Conservation (phyloP, 352 stramenopile genomes). For the Peronospora belbahrii region DNA sequence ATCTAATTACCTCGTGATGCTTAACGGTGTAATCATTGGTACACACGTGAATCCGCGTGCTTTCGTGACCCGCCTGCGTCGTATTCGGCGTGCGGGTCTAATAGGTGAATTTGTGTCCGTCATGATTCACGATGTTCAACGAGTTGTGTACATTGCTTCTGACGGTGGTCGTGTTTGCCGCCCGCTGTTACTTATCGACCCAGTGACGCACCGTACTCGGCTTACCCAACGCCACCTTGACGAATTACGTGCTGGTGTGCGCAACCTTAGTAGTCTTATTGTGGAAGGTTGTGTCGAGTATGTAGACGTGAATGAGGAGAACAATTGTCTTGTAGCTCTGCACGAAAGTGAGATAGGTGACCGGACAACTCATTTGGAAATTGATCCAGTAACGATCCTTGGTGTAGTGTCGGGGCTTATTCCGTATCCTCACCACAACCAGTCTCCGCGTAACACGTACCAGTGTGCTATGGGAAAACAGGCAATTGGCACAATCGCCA, state of each 20-base stretch:
- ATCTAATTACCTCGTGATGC: conserved; percentile 95
- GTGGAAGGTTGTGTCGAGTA: conserved; percentile 98
- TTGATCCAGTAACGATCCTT: conserved; percentile 98
- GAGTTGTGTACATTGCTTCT: conserved; percentile 96
- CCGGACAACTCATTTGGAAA: conserved; percentile 97
- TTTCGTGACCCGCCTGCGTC: conserved; percentile 83
- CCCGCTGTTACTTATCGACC: conserved; percentile 93
- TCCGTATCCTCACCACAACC: conserved; percentile 98
- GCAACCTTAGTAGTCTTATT: conserved; percentile 80
- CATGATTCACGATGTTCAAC: conserved; percentile 96
- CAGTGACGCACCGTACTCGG: conserved; percentile 79
- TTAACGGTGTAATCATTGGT: conserved; percentile 98
- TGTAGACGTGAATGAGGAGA: conserved; percentile 99
- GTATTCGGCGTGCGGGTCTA: conserved; percentile 74
- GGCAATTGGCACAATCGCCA: conserved; percentile 97
- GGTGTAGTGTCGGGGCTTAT: conserved; percentile 98
- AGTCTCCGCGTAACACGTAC: conserved; percentile 99
- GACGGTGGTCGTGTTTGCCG: conserved; percentile 97
- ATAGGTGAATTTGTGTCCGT: conserved; percentile 98
- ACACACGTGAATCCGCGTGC: conserved; percentile 89
- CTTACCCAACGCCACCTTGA: conserved; percentile 95
- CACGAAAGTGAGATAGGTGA: conserved; percentile 88
- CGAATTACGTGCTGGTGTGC: conserved; percentile 70
- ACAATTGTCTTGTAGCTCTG: conserved; percentile 98
- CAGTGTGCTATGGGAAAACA: conserved; percentile 99